A percentile compares a stretch with the other conserved stretches of the same genome.
These are phyloP conservation scores for Cucurbita ficifolia DNA, from an alignment of 306 rosid species.

Conservation along the genomic window DNA sequence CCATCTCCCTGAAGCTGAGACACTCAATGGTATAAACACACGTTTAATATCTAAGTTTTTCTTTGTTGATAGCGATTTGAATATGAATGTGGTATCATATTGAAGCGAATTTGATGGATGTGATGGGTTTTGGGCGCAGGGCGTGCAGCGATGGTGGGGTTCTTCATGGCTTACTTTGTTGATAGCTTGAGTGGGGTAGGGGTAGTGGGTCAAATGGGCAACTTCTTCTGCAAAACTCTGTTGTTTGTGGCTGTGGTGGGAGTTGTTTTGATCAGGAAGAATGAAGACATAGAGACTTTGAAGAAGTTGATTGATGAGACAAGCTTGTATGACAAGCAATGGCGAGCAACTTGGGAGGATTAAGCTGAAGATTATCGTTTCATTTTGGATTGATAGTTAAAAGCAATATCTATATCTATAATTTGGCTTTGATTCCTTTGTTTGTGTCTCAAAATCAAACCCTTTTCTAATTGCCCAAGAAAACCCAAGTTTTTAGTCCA, in stretches of 20 bases:
- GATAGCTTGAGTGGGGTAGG: slow-evolving; percentile 99
- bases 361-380: slow-evolving; percentile 24
- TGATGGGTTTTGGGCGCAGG: slow-evolving; percentile 21
- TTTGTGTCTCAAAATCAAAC: background rate
- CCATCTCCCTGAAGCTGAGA: slow-evolving; percentile 97
- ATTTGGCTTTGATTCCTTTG: background rate
- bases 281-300: slow-evolving; percentile 64
- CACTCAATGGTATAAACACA: slow-evolving; percentile 57
- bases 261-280: slow-evolving; percentile 85
- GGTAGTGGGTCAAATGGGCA: slow-evolving; percentile 85
- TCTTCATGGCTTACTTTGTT: slow-evolving; percentile 87
- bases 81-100: background rate
- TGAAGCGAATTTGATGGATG: background rate
- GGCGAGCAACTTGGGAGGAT: slow-evolving; percentile 99
- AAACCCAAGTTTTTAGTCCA: background rate
- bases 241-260: slow-evolving; percentile 73
- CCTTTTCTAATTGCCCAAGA: background rate
- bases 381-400: too few relatives aligned
- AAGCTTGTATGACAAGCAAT: slow-evolving; percentile 90
- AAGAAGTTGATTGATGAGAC: slow-evolving; percentile 85
- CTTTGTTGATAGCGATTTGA: too few relatives aligned
- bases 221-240: slow-evolving; percentile 87
- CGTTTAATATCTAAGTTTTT: background rate
- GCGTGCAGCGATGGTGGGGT: slow-evolving; percentile 55
- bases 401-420: too few relatives aligned